Evolutionary conservation across 805 yeast species (phyloP), one percentile per base, ranked within the genome.

Genomic region (Allodekkera sacchari): DNA sequence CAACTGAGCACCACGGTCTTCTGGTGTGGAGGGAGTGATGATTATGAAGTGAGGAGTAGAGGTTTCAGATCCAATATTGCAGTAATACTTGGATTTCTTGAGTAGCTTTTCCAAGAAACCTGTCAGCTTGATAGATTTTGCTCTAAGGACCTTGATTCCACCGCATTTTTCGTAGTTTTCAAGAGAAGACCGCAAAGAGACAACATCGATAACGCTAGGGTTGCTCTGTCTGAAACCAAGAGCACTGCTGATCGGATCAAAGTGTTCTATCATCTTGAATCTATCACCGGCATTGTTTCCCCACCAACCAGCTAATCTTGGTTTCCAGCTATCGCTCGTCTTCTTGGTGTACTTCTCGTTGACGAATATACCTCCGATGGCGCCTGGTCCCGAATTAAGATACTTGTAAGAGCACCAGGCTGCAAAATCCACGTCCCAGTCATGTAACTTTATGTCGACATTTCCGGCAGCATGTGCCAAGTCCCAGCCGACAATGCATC

Each of bases 221-320:
- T 88, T 88, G 12, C 94, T 82, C 59, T 85, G 94, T 45, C 94
- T 67, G 55, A 77, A 88, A 0, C 95, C 94, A 16, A 83, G 63
- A 1, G 96, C 97, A 22, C 92, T 80, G n/a, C 66, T 60, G 18
- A 83, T 81, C 1, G 96, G 95, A 33, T 77, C 78, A 45, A 84
- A 88, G 18, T 63, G 45, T 47, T 79, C 88, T 35, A 69, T 48
- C 97, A 88, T 88, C 45, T 75, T 65, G 55, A 88, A 88, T 39
- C 97, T 59, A 22, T 73, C 73, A 2, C 47, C 44, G 0, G 78
- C 62, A 43, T 80, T 75, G 49, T 85, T 88, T 1, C 96, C 96
- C 96, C 96, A 88, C 97, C 97, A 88, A 1, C 97, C 97, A 1
- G 95, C 94, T 31, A 84, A 61, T 38, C 96, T 63, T 1, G 95